Evolutionary conservation across 371 early-diverging fungal species (phyloP), one percentile per base, ranked within the genome.

Genomic region (Mucor ambiguus): DNA sequence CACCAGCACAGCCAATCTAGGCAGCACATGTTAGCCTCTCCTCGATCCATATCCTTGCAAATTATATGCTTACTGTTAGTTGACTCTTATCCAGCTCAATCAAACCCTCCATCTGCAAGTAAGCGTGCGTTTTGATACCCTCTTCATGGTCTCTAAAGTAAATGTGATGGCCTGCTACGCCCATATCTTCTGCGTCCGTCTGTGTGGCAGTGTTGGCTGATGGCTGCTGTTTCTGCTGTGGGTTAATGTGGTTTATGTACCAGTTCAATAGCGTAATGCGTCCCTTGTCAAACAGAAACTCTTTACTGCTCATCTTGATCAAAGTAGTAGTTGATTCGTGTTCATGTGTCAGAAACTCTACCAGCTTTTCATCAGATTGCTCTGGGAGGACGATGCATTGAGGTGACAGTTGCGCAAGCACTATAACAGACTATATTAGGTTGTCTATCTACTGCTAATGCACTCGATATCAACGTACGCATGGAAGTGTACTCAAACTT

Each of bases 1-100:
- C 87, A 4, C 92, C 92, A 24, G 87, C 85, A 68, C 86, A 85
- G 8, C 89, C 85, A 62, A 90, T 75, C 91, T 90, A 61, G n/a
- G n/a, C n/a, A n/a, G 16, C 18, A 2, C 9, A 24, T 11, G 24
- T 32, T 26, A 24, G 41, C 18, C 37, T 35, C 7, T 7, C 18
- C 10, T 5, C 5, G 18, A 18, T 16, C 41, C 5, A 1, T 56
- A 33, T 4, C 16, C 6, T 12, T 22, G 14, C 11, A n/a, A 12
- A 37, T n/a, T 41, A 12, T 1, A 24, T 4, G 54, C 41, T 69
- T 60, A 76, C 77, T 37, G 55, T 43, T 16, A 37, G 7, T 2
- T 41, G 35, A 32, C 70, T 72, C 61, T 82, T 82, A 66, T 86
- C 87, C 52, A 89, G 61, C 14, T 85, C 73, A 38, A 89, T 73